phyloP scores from a whole-genome alignment of 345 rosid species.

The Toxicodendron radicans region DNA sequence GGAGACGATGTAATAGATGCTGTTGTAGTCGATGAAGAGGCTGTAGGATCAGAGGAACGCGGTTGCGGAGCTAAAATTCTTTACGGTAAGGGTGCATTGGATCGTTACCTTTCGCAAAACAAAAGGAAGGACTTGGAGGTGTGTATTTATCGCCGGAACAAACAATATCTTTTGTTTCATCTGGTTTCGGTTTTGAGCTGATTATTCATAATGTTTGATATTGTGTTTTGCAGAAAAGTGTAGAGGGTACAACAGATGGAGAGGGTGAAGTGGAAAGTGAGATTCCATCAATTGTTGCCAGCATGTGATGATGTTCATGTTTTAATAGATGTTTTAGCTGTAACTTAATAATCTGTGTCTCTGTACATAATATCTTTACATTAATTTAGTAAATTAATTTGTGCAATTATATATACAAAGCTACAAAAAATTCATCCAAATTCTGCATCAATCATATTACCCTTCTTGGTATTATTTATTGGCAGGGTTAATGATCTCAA shows the following conservation, averaged over 20 bases:
- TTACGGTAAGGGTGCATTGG: slow-evolving; percentile 73
- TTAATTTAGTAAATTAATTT: too few species aligned
- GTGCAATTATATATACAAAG: too few species aligned
- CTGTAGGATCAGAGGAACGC: slow-evolving; percentile 56
- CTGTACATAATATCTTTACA: too few species aligned
- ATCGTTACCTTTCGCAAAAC: slow-evolving; percentile 54
- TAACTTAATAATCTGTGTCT: too few species aligned
- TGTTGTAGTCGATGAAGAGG: slow-evolving; percentile 85
- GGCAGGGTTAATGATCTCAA: too few species aligned
- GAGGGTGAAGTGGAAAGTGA: slow-evolving; percentile 75
- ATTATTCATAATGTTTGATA: neutral
- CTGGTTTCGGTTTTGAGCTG: neutral
- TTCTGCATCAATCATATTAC: too few species aligned
- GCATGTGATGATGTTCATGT: slow-evolving; percentile 52
- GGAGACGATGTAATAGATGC: slow-evolving; percentile 80
- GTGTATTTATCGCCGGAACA: neutral
- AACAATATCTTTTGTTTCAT: too few species aligned
- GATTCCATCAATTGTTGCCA: slow-evolving; percentile 78
- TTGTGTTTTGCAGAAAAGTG: slow-evolving; percentile 44
- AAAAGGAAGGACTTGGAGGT: slow-evolving; percentile 43
- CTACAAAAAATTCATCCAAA: too few species aligned
- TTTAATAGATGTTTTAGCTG: slow-evolving; percentile 22
- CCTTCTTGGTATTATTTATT: too few species aligned
- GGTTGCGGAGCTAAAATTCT: slow-evolving; percentile 82
- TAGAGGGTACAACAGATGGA: slow-evolving; percentile 46